Evolutionary conservation across 2,329 filamentous ascomycete genomes (phyloP).

Genomic region (Scedosporium apiospermum): DNA sequence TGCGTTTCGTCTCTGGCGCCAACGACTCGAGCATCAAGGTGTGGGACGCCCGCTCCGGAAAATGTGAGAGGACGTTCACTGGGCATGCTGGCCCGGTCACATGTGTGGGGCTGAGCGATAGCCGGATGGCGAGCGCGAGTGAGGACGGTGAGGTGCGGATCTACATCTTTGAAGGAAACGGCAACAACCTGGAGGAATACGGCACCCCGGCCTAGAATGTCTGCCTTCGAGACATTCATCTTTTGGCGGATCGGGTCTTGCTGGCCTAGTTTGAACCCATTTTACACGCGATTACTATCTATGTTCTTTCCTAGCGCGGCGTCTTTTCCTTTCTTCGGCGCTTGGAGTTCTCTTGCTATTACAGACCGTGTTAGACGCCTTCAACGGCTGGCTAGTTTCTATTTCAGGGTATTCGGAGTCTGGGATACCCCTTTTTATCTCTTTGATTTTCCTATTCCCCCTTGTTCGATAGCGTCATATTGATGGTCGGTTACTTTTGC

Average conservation of each 20-base stretch:
- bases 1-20: slow-evolving; percentile 79
- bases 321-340: no score
- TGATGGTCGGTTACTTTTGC: no score
- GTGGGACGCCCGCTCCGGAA: slow-evolving; percentile 87
- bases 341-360: no score
- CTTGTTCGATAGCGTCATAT: no score
- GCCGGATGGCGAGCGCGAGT: slow-evolving; percentile 79
- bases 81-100: slow-evolving; percentile 88
- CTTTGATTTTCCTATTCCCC: no score
- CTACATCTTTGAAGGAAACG: slow-evolving; percentile 59
- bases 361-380: no score
- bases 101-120: slow-evolving; percentile 85
- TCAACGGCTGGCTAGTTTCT: no score
- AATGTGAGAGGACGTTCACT: slow-evolving; percentile 85
- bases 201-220: slow-evolving; percentile 38
- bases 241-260: background rate
- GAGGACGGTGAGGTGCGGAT: slow-evolving; percentile 89
- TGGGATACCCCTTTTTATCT: no score
- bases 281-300: no score
- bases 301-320: no score
- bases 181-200: slow-evolving; percentile 32
- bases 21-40: slow-evolving; percentile 91
- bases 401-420: no score
- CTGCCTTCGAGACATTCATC: background rate
- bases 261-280: background rate